Evolutionary conservation across 2,329 filamentous ascomycete genomes (phyloP).

Genomic region (Aspergillus sp.): DNA sequence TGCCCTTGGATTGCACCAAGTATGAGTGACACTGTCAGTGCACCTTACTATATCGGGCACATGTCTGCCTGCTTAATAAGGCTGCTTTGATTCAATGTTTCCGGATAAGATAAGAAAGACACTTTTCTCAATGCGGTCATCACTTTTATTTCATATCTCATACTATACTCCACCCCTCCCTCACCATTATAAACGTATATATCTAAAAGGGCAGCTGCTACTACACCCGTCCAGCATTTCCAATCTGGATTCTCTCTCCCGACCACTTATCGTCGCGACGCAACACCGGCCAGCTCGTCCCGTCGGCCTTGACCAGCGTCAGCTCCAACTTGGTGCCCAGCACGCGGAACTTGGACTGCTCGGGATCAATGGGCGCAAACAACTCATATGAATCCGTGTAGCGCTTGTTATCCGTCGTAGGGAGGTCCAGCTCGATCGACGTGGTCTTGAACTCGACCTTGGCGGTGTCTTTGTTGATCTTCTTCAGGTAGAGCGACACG

Average conservation of each 20-base stretch:
- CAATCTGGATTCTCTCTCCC: conserved; percentile 86
- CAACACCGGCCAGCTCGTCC: conserved; percentile 80
- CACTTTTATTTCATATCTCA: neutral
- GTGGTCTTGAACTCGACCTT: conserved; percentile 68
- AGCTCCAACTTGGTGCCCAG: conserved; percentile 89
- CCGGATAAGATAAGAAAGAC: neutral
- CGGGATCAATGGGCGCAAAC: conserved; percentile 73
- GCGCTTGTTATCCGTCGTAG: conserved; percentile 82
- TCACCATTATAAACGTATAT: neutral
- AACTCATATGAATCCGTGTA: conserved; percentile 74
- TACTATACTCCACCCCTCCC: too few species aligned
- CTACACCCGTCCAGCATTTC: conserved; percentile 67
- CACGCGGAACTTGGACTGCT: conserved; percentile 75
- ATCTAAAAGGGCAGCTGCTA: neutral
- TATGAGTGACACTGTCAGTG: too few species aligned
- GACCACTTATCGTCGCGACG: conserved; percentile 72
- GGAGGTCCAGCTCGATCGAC: conserved; percentile 73
- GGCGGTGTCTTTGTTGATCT: conserved; percentile 81
- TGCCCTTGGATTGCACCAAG: too few species aligned
- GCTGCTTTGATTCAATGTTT: too few species aligned
- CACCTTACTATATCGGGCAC: neutral
- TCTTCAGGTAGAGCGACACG: conserved; percentile 92
- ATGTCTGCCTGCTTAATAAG: too few species aligned
- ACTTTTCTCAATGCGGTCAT: neutral
- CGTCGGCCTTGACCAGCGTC: conserved; percentile 70